Evolutionary conservation across 768 basidiomycete species (phyloP), one percentile per base, ranked within the genome.

Genomic region (Podaxis sp.): DNA sequence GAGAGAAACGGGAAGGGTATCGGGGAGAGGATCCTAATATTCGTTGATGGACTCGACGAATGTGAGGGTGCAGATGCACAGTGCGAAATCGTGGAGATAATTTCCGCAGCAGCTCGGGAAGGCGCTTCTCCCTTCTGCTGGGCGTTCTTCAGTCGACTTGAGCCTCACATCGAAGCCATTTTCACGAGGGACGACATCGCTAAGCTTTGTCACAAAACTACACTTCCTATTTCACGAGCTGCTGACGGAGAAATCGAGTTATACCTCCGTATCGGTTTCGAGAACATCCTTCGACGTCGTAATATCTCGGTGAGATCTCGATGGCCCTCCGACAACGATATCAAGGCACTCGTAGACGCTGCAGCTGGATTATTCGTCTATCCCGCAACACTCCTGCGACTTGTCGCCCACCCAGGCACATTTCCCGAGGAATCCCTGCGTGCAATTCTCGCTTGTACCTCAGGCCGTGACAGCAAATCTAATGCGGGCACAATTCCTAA

Each of bases 361-460:
- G 65, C 73, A 0, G 61, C 63, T 0, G 68, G 72, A 0, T 59
- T 72, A 12, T 74, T 74, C 50, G 68, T 74, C 11, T 73, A 71
- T 55, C 69, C 71, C 0, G 37, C 68, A 11, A 70, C 73, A 0
- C 69, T 70, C 3, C 53, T 69, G 43, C 68, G 69, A 52, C 71
- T 71, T 52, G 65, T 71, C 15, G 70, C 63, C 17, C 67, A 66
- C 22, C 57, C 66, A 27, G 58, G 57, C 13, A 57, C 52, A 8
- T 64, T 65, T 36, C n/a, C 38, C 9, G 53, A 54, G 17, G 36
- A 54, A 22, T 37, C 36, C 3, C 17, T 54, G 17, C 33, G 33
- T 54, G 33, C 17, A 19, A 54, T 54, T 15, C 29, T 54, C 33
- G 19, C 4, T 53, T 12, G 9, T 15, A 53, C 3, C 22, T 9